phyloP scores from a whole-genome alignment of 192 early-diverging fungal genomes.

The Glomus cerebriforme region DNA sequence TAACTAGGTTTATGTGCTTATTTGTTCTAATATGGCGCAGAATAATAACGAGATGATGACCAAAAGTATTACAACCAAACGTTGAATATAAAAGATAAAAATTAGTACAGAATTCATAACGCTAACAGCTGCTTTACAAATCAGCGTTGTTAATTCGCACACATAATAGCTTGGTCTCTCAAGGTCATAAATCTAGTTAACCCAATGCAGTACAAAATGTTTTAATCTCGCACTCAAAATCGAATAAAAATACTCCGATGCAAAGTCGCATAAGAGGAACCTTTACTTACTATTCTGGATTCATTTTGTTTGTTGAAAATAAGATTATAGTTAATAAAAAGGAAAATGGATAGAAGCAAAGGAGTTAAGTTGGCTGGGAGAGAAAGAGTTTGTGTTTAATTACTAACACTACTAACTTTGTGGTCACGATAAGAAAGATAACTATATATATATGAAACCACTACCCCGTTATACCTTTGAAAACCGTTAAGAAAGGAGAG shows the following conservation, averaged over 20 bases:
- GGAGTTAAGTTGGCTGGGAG: background rate
- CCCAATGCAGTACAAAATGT: background rate
- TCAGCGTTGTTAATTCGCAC: background rate
- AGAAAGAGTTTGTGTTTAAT: background rate
- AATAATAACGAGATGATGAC: background rate
- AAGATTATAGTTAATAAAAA: background rate
- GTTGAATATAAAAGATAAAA: background rate
- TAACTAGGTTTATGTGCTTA: background rate
- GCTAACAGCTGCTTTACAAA: background rate
- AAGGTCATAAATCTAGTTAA: background rate
- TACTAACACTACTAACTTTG: background rate
- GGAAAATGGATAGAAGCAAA: background rate
- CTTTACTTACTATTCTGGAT: conserved; percentile 33
- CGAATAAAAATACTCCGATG: background rate
- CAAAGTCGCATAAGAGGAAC: background rate
- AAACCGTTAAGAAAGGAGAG: background rate
- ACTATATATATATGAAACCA: background rate
- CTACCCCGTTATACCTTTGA: background rate
- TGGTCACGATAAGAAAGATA: background rate
- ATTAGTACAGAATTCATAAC: background rate
- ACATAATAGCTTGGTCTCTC: background rate
- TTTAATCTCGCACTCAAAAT: background rate
- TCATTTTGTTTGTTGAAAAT: conserved; percentile 10
- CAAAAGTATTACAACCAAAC: background rate
- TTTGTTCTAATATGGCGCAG: background rate